phyloP scores from a whole-genome alignment of 192 early-diverging fungal genomes.

The Fimicolochytrium jonesii region DNA sequence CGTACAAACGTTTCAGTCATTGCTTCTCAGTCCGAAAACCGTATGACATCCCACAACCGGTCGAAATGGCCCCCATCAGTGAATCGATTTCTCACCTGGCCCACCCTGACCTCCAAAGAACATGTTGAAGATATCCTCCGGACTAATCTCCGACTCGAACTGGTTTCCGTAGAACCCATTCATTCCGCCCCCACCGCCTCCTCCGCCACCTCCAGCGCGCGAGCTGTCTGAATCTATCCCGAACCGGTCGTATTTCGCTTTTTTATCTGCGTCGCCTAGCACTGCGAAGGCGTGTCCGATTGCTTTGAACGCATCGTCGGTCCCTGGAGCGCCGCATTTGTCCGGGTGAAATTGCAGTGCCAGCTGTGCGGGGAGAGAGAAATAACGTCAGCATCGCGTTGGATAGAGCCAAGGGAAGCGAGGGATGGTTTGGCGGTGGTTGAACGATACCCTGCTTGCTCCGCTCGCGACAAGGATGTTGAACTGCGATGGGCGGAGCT shows the following conservation, averaged over 20 bases:
- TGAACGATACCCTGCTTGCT: too few species aligned
- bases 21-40: too few species aligned
- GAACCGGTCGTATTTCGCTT: constrained; percentile 78
- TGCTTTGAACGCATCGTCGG: constrained; percentile 95
- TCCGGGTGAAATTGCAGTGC: constrained; percentile 94
- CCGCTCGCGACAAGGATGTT: too few species aligned
- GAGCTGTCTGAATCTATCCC: constrained; percentile 67
- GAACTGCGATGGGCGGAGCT: too few species aligned
- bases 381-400: too few species aligned
- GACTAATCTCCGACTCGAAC: constrained; percentile 72
- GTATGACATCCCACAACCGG: constrained; percentile 11
- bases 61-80: constrained; percentile 37
- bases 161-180: constrained; percentile 28
- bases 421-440: too few species aligned
- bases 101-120: constrained; percentile 80
- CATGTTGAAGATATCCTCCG: constrained; percentile 95
- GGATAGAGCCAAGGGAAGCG: too few species aligned
- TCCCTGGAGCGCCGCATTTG: constrained; percentile 91
- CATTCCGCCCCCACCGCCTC: constrained; percentile 31
- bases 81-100: constrained; percentile 23
- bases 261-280: constrained; percentile 80
- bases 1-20: too few species aligned
- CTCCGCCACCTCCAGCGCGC: constrained; percentile 32
- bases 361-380: constrained; percentile 60
- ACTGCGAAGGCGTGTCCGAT: constrained; percentile 90